Percentiles rank a stretch among this genome's conserved stretches.
Evolutionary conservation across 2,329 filamentous ascomycete genomes (phyloP).

Genomic region (Penicillium carneum): DNA sequence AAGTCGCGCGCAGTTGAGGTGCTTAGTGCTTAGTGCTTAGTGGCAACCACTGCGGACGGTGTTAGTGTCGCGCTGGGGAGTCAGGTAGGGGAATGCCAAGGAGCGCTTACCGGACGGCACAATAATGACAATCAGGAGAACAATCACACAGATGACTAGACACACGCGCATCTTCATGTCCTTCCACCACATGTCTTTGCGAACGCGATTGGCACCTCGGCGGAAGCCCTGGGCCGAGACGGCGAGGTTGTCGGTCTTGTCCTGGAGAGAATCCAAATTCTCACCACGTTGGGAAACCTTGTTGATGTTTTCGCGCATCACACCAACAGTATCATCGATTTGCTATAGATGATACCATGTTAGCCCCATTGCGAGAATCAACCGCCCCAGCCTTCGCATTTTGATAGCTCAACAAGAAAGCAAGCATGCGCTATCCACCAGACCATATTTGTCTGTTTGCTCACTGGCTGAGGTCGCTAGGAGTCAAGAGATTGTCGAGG

Average conservation of each 20-base stretch:
- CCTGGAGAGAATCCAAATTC: slow-evolving; percentile 83
- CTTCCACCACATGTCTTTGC: slow-evolving; percentile 99
- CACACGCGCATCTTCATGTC: slow-evolving; percentile 99
- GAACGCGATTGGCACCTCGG: slow-evolving; percentile 91
- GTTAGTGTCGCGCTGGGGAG: slow-evolving; percentile 26
- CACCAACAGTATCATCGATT: slow-evolving; percentile 94
- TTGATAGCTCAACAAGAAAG: background rate
- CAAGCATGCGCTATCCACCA: slow-evolving; percentile 7
- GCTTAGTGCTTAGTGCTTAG: slow-evolving; percentile 46
- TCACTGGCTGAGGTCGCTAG: background rate
- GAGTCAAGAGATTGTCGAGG: slow-evolving; percentile 22
- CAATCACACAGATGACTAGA: slow-evolving; percentile 86
- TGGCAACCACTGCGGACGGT: slow-evolving; percentile 51
- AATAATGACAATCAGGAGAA: slow-evolving; percentile 92
- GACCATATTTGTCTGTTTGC: background rate
- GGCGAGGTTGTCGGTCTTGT: slow-evolving; percentile 92
- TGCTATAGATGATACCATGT: slow-evolving; percentile 65
- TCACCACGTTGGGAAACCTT: slow-evolving; percentile 94
- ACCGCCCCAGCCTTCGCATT: slow-evolving; percentile 7
- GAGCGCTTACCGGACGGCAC: slow-evolving; percentile 75
- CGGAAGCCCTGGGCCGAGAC: slow-evolving; percentile 94
- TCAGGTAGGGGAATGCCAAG: background rate
- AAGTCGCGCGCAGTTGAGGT: slow-evolving; percentile 37
- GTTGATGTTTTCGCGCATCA: slow-evolving; percentile 98
- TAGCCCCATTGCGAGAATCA: slow-evolving; percentile 26